These are phyloP conservation scores for Russula griseocarnosa DNA, from an alignment of 768 basidiomycete species.

Conservation along the genomic window DNA sequence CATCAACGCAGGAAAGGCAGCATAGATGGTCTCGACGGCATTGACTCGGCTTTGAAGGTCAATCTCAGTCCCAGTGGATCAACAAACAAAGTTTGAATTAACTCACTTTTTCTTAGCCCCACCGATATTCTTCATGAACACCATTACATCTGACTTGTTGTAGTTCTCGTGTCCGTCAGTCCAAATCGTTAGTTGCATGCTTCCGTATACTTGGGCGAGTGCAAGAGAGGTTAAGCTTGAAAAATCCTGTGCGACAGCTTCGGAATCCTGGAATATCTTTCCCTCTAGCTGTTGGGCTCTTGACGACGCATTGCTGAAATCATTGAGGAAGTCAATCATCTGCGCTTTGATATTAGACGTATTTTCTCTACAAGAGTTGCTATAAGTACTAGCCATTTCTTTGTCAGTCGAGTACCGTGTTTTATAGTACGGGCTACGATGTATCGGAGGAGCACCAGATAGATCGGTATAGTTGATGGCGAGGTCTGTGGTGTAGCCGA, in stretches of 20 bases:
- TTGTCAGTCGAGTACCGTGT: constrained; percentile 35
- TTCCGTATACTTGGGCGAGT: constrained; percentile 50
- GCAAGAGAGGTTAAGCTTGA: too few relatives aligned
- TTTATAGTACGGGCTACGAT: constrained; percentile 43
- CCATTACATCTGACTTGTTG: constrained; percentile 50
- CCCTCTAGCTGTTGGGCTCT: constrained; percentile 47
- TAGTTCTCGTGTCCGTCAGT: constrained; percentile 44
- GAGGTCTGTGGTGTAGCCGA: constrained; percentile 33
- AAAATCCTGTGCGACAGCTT: constrained; percentile 47
- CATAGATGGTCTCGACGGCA: constrained; percentile 54
- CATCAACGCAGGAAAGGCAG: constrained; percentile 49
- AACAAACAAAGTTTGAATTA: neutral
- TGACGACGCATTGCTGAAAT: constrained; percentile 44
- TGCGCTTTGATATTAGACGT: constrained; percentile 27
- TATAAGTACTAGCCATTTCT: constrained; percentile 28
- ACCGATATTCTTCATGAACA: constrained; percentile 44
- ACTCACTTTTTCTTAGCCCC: constrained; percentile 37
- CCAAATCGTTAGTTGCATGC: constrained; percentile 53
- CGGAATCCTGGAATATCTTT: constrained; percentile 46
- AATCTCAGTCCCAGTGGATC: neutral
- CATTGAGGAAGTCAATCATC: constrained; percentile 43
- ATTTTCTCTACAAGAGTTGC: neutral
- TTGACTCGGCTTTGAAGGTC: constrained; percentile 34
- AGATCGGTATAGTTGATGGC: constrained; percentile 34
- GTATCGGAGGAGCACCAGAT: constrained; percentile 39